Conservation (phyloP, 768 basidiomycete genomes). For the Leccinum subtestaceum region DNA sequence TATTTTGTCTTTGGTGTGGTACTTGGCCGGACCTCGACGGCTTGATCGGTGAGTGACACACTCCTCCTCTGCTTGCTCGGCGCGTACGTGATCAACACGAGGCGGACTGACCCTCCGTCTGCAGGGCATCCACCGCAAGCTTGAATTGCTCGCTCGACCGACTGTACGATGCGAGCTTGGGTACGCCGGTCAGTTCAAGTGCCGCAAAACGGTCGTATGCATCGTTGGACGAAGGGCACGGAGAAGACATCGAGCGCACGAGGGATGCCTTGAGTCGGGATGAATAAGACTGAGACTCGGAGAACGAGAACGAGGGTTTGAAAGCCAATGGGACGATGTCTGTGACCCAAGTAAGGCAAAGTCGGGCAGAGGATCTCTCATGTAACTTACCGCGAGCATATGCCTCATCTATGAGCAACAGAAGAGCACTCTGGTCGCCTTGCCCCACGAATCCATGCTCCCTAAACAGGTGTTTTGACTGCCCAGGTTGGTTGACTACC, state of each 20-base stretch:
- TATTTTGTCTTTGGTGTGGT: no score
- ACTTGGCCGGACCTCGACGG: slow-evolving; percentile 27
- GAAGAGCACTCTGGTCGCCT: slow-evolving; percentile 47
- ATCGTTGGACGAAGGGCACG: slow-evolving; percentile 35
- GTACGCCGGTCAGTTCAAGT: slow-evolving; percentile 53
- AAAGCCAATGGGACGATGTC: slow-evolving; percentile 57
- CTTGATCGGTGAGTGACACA: slow-evolving; percentile 41
- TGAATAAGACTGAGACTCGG: slow-evolving; percentile 30
- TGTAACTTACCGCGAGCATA: slow-evolving; percentile 50
- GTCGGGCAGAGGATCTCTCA: neutral
- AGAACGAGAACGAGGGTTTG: slow-evolving; percentile 45
- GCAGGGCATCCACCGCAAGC: slow-evolving; percentile 45
- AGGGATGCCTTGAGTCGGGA: slow-evolving; percentile 30
- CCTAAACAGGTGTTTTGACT: slow-evolving; percentile 19
- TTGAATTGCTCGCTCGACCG: slow-evolving; percentile 53
- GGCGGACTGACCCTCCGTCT: slow-evolving; percentile 34
- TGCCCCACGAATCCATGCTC: slow-evolving; percentile 58
- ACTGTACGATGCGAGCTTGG: slow-evolving; percentile 49
- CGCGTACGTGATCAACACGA: slow-evolving; percentile 54
- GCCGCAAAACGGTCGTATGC: slow-evolving; percentile 56
- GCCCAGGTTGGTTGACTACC: slow-evolving; percentile 36
- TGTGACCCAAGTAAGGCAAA: slow-evolving; percentile 27
- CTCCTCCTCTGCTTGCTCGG: slow-evolving; percentile 39
- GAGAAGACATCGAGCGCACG: slow-evolving; percentile 42
- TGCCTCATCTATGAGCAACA: slow-evolving; percentile 55